Percentiles rank a stretch among this genome's conserved stretches.
Evolutionary conservation across 345 rosid species (phyloP).

Genomic region (Trapa incisa): DNA sequence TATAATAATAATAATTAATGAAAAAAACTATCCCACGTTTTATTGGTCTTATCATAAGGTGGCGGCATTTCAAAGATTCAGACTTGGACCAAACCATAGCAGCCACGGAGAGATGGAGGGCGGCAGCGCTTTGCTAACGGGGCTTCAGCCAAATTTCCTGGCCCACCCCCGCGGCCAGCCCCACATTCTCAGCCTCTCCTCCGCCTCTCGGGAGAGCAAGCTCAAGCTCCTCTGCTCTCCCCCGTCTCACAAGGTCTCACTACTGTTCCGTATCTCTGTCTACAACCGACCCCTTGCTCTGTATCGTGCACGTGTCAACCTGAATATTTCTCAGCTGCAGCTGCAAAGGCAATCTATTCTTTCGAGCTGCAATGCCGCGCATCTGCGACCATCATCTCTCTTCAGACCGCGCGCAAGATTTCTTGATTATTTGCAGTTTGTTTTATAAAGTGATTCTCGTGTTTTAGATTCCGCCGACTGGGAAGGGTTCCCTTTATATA

Average conservation of each 20-base stretch:
- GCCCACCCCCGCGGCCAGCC: conserved; percentile 28
- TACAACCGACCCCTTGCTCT: neutral
- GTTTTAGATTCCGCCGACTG: conserved; percentile 75
- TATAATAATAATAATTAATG: too few relatives aligned
- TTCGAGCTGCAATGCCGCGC: conserved; percentile 13
- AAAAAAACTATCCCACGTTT: too few relatives aligned
- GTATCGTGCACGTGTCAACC: neutral
- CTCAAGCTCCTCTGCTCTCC: conserved; percentile 13
- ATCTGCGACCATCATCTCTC: conserved; percentile 22
- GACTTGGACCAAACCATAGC: neutral
- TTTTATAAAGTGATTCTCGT: conserved; percentile 7
- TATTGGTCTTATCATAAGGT: too few relatives aligned
- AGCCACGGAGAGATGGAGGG: conserved; percentile 37
- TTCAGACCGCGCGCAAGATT: conserved; percentile 20
- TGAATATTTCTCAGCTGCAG: neutral
- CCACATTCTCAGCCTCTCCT: conserved; percentile 10
- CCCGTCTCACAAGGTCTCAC: conserved; percentile 29
- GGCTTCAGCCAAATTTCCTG: conserved; percentile 27
- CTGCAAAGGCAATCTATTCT: conserved; percentile 26
- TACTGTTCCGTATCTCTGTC: neutral
- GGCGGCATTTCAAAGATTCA: too few relatives aligned
- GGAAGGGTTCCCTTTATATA: conserved; percentile 85
- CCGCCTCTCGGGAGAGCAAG: conserved; percentile 13
- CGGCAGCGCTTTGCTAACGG: conserved; percentile 22
- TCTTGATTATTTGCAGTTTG: conserved; percentile 13